Evolutionary conservation across 176 grass and related monocot genomes (phyloP).

Genomic region (Triticum monococcum): DNA sequence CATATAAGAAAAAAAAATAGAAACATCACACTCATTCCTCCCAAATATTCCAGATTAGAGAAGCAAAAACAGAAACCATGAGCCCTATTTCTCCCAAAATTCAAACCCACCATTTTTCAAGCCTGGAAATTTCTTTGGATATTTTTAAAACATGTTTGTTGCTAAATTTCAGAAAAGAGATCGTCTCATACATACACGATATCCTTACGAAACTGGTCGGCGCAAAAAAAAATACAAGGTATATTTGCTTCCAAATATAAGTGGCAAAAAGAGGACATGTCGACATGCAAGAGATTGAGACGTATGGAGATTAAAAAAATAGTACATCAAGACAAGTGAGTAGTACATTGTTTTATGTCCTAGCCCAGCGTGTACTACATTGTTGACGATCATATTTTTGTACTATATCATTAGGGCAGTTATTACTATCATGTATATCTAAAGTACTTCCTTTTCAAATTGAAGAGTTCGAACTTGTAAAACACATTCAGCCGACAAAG

Average conservation of each 20-base stretch:
- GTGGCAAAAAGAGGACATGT: neutral
- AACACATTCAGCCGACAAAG: neutral
- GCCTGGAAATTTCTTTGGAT: too few species aligned
- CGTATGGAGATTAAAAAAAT: too few species aligned
- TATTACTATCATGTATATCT: too few species aligned
- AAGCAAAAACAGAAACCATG: neutral
- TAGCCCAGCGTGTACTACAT: neutral
- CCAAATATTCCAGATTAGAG: neutral
- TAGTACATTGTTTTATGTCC: neutral
- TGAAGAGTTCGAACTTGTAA: neutral
- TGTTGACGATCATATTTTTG: neutral
- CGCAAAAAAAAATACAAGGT: neutral
- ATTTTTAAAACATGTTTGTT: neutral
- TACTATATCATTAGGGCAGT: neutral
- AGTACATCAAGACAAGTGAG: neutral
- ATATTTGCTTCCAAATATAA: too few species aligned
- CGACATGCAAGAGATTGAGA: neutral
- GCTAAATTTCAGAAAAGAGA: neutral
- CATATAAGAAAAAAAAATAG: constrained; percentile 21
- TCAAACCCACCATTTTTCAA: neutral
- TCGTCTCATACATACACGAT: too few species aligned
- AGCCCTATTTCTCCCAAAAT: neutral
- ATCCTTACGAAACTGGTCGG: neutral
- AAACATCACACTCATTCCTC: constrained; percentile 28
- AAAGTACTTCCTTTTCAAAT: too few species aligned